These are phyloP conservation scores for Mortierella sp. DNA, from an alignment of 371 early-diverging fungal species.

Conservation along the genomic window DNA sequence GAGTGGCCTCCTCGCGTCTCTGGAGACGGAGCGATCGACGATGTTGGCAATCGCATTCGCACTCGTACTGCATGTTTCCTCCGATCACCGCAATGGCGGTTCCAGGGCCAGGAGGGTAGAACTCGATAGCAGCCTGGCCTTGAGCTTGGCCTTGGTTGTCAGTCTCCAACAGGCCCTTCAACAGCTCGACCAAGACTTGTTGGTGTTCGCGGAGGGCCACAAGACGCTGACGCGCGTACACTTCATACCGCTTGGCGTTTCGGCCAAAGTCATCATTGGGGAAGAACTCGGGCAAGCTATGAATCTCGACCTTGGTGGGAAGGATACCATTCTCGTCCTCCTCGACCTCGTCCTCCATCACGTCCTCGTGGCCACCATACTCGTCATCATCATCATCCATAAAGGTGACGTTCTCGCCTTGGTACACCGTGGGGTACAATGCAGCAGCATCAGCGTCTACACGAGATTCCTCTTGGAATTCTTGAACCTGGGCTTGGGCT, in stretches of 20 bases:
- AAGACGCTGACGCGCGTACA: slow-evolving; percentile 24
- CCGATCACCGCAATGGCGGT: too few relatives aligned
- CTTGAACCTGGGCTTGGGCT: too few relatives aligned
- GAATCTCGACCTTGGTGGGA: neutral
- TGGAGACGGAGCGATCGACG: slow-evolving; percentile 2
- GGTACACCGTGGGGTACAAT: too few relatives aligned
- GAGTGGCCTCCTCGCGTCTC: slow-evolving; percentile 4
- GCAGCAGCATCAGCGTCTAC: too few relatives aligned
- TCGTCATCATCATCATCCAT: too few relatives aligned
- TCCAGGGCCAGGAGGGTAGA: too few relatives aligned
- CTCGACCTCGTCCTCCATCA: neutral
- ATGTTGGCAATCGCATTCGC: slow-evolving; percentile 1
- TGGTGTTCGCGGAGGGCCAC: slow-evolving; percentile 33
- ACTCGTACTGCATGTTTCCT: too few relatives aligned
- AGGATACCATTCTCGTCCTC: neutral
- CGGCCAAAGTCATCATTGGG: slow-evolving; percentile 17
- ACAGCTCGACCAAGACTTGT: slow-evolving; percentile 11
- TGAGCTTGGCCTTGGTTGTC: slow-evolving; percentile 7
- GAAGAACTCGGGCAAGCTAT: slow-evolving; percentile 12
- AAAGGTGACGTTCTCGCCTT: too few relatives aligned
- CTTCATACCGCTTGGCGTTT: slow-evolving; percentile 18
- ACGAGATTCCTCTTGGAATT: too few relatives aligned
- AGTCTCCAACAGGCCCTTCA: slow-evolving; percentile 3
- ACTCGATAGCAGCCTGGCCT: too few relatives aligned
- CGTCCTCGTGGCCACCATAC: neutral